These are phyloP conservation scores for Fremontodendron californicum DNA, from an alignment of 345 rosid genomes.

Conservation along the genomic window DNA sequence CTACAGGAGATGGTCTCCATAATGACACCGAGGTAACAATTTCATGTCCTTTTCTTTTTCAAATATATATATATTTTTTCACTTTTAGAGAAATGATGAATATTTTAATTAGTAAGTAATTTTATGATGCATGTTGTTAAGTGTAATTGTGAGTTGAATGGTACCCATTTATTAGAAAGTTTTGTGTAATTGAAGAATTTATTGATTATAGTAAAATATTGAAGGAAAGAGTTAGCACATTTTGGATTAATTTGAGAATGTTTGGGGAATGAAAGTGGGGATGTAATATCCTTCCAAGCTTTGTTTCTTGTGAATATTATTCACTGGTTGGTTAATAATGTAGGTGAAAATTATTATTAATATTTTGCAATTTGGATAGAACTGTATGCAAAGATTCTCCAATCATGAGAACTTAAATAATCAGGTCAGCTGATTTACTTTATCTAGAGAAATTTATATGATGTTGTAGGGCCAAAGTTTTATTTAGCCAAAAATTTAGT, in stretches of 20 bases:
- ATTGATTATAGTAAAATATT: neutral
- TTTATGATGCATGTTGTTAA: neutral
- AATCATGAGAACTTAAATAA: neutral
- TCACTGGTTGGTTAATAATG: slow-evolving; percentile 1
- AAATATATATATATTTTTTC: neutral
- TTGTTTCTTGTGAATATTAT: neutral
- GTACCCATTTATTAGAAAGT: neutral
- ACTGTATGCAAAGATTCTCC: neutral
- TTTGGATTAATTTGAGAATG: neutral
- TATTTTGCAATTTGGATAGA: neutral
- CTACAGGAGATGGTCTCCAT: slow-evolving; percentile 57
- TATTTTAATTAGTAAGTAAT: neutral
- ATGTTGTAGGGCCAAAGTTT: neutral
- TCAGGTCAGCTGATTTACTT: neutral
- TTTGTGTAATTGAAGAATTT: neutral
- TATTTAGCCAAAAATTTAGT: no score
- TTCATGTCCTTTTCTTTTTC: neutral
- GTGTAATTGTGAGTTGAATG: slow-evolving; percentile 1
- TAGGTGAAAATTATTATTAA: neutral
- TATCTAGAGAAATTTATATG: neutral
- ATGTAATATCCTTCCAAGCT: neutral
- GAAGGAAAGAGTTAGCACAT: neutral
- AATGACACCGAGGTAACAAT: slow-evolving; percentile 63
- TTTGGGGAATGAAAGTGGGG: neutral
- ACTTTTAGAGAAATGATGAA: neutral